phyloP scores from a whole-genome alignment of 805 yeast genomes.

The Cyberlindnera mrakii region DNA sequence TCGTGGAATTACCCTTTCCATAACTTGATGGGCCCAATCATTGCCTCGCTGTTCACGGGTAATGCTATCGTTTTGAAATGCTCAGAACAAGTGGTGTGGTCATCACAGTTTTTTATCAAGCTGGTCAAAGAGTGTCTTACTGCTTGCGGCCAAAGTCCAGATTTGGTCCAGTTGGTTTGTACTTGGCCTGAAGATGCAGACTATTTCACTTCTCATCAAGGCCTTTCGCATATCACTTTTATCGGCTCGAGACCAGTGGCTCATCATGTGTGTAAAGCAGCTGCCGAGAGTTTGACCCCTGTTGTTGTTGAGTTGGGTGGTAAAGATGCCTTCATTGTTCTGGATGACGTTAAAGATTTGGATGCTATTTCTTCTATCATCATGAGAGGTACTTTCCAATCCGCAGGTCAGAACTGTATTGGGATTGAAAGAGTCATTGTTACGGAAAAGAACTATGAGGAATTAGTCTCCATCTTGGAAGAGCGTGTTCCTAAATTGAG shows the following conservation, averaged over 20 bases:
- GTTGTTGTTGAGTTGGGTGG: conserved; percentile 97
- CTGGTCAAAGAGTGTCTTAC: conserved; percentile 68
- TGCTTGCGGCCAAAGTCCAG: conserved; percentile 70
- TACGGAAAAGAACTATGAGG: conserved; percentile 60
- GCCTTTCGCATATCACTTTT: conserved; percentile 82
- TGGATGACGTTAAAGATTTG: conserved; percentile 68
- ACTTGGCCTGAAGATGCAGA: conserved; percentile 90
- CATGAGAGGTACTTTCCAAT: conserved; percentile 94
- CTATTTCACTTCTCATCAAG: conserved; percentile 76
- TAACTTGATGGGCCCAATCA: conserved; percentile 85
- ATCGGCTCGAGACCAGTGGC: conserved; percentile 97
- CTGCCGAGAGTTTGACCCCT: conserved; percentile 84
- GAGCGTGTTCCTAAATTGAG: conserved; percentile 57
- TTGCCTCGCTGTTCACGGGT: conserved; percentile 86
- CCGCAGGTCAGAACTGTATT: conserved; percentile 97
- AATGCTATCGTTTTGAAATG: conserved; percentile 89
- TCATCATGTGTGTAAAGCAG: conserved; percentile 76
- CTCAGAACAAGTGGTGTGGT: conserved; percentile 95
- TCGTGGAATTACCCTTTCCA: conserved; percentile 99
- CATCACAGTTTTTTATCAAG: conserved; percentile 71
- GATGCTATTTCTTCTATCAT: conserved; percentile 66
- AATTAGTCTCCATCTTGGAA: conserved; percentile 49
- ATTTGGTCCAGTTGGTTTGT: conserved; percentile 80
- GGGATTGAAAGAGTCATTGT: conserved; percentile 94
- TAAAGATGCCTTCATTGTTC: conserved; percentile 82